Base-by-base conservation (phyloP, 225 moss, liverwort and hornwort genomes). In the Anthoceros angustus region DNA sequence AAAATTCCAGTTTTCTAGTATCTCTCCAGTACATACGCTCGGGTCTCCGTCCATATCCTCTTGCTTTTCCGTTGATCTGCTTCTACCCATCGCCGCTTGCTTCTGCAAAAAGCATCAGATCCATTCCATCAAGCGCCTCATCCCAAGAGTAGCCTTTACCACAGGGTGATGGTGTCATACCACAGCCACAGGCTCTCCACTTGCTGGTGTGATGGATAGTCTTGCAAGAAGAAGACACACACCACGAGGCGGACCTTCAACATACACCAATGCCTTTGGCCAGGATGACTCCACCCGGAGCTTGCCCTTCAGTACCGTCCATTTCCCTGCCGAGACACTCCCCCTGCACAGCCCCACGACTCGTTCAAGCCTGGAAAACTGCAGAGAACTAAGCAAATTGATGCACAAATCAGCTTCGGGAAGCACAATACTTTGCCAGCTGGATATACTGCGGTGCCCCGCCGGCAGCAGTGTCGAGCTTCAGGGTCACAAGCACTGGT, bases 1-100 rank as follows among this genome's bases (percentile, higher is more conserved):
- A 65, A 95, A 90, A 67, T 73, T 76, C 25, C 86, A 69, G 72
- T 95, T 95, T 23, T 68, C 70, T 3, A 88, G 32, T 67, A 88
- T 73, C 67, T 70, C 79, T 38, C 77, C 70, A 63, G 71, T 41
- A 46, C 69, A 43, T 62, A 49, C 65, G n/a, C 23, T 55, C 23
- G 55, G 7, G 23, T 15, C 55, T 1, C 32, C 32, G 32, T 32
- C 32, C 32, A 32, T 32, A 32, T 32, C 32, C 32, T 32, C 32
- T 32, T 4, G 32, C 32, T 1, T 32, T 32, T 32, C 32, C 32
- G 32, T 1, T 32, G 32, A 32, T 32, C 2, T 32, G 32, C 2
- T 32, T 1, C 1, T 4, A 32, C 32, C 32, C 32, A 32, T 32
- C 32, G 32, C 32, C 32, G 1, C 32, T 32, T 32, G 32, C 32